Evolutionary conservation across 306 rosid genomes (phyloP).

Genomic region (Ziziphus jujuba): DNA sequence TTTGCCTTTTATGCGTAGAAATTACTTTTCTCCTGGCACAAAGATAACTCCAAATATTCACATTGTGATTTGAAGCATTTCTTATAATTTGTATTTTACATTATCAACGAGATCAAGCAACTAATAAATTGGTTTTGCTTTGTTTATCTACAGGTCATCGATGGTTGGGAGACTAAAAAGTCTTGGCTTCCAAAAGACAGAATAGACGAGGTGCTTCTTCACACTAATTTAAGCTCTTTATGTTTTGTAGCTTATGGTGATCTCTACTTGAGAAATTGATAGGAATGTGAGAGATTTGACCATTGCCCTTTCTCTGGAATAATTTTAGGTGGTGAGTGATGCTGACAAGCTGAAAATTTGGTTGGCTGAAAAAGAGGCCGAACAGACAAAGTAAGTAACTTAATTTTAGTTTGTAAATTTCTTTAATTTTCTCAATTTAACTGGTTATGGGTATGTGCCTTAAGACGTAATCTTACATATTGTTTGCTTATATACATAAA

Average conservation of each 20-base stretch:
- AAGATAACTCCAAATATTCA: too few relatives aligned
- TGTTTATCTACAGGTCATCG: conserved; percentile 56
- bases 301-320: not conserved
- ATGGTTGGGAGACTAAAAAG: conserved; percentile 71
- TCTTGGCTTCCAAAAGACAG: conserved; percentile 79
- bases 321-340: conserved; percentile 53
- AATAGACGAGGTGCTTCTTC: conserved; percentile 63
- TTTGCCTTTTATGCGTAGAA: too few relatives aligned
- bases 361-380: conserved; percentile 82
- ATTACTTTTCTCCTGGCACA: too few relatives aligned
- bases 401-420: not conserved
- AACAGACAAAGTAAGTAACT: conserved; percentile 74
- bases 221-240: conserved; percentile 4
- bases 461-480: too few relatives aligned
- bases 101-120: not conserved
- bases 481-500: too few relatives aligned
- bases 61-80: not conserved
- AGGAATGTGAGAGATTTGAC: conserved; percentile 20
- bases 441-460: too few relatives aligned
- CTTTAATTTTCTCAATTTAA: not conserved
- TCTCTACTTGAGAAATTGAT: not conserved
- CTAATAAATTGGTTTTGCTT: not conserved
- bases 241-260: conserved; percentile 4
- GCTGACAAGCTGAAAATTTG: conserved; percentile 69
- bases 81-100: not conserved